phyloP scores from a whole-genome alignment of 1,284 basidiomycete species.

The Sanguinoderma infundibulare region DNA sequence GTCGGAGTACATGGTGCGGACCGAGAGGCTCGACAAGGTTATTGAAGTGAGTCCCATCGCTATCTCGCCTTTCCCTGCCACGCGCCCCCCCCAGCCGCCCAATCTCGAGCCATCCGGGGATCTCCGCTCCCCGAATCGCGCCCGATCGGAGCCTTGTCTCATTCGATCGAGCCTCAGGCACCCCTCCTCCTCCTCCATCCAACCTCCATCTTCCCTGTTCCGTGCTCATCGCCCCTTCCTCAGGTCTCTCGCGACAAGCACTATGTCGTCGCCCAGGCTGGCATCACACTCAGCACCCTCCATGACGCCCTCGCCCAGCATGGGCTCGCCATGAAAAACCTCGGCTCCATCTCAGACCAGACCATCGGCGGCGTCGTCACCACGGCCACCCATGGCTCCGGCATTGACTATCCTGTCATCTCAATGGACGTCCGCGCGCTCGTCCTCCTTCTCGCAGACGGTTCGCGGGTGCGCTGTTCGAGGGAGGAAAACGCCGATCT shows the following conservation, averaged over 20 bases:
- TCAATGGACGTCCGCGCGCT: conserved; percentile 84
- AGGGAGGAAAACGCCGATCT: conserved; percentile 71
- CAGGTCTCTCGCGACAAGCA: conserved; percentile 77
- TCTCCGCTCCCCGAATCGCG: conserved; percentile 30
- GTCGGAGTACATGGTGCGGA: conserved; percentile 81
- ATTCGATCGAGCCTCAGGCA: conserved; percentile 13
- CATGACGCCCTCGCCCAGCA: conserved; percentile 71
- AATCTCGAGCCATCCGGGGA: conserved; percentile 32
- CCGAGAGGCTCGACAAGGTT: conserved; percentile 69
- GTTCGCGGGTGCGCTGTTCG: conserved; percentile 72
- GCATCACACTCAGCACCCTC: conserved; percentile 79
- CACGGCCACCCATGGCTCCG: conserved; percentile 95
- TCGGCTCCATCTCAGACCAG: conserved; percentile 97
- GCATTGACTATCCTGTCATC: conserved; percentile 81
- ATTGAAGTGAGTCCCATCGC: conserved; percentile 65
- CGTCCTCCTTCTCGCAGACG: conserved; percentile 76
- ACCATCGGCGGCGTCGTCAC: conserved; percentile 94
- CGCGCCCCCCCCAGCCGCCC: conserved; percentile 23
- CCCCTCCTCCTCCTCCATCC: background rate
- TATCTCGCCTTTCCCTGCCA: conserved; percentile 21
- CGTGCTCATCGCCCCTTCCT: conserved; percentile 10
- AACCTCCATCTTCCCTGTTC: conserved; percentile 8
- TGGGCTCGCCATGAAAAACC: conserved; percentile 86
- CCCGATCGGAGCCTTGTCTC: conserved; percentile 15
- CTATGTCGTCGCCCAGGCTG: conserved; percentile 76